Evolutionary conservation across 2,329 filamentous ascomycete species (phyloP).

Genomic region (Cladosporium cucumerinum): DNA sequence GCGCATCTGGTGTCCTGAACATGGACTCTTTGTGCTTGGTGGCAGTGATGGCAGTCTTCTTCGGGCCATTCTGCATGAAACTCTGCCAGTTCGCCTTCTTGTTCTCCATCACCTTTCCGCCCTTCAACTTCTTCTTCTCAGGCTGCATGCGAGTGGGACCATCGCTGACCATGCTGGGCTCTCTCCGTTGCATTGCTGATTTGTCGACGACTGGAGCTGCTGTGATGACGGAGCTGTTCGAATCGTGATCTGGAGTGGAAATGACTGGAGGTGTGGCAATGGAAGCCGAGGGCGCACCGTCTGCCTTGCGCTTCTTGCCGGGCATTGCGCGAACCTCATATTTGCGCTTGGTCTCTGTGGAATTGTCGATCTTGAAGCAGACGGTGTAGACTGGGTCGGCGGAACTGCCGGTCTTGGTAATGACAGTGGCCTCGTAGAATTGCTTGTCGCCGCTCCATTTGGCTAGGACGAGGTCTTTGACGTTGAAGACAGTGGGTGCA

Average conservation of each 20-base stretch:
- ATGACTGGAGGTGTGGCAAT: slow-evolving; percentile 39
- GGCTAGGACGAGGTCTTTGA: slow-evolving; percentile 86
- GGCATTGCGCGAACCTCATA: slow-evolving; percentile 76
- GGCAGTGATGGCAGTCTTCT: slow-evolving; percentile 27
- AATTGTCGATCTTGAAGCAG: slow-evolving; percentile 85
- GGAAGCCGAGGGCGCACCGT: slow-evolving; percentile 59
- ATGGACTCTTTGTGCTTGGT: slow-evolving; percentile 31
- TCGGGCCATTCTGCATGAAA: slow-evolving; percentile 68
- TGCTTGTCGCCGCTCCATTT: slow-evolving; percentile 90
- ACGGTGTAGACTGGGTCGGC: slow-evolving; percentile 89
- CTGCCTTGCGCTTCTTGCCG: slow-evolving; percentile 67
- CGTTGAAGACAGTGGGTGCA: slow-evolving; percentile 61
- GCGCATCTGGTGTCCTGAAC: slow-evolving; percentile 69
- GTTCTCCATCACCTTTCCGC: slow-evolving; percentile 85
- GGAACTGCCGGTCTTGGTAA: slow-evolving; percentile 88
- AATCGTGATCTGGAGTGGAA: slow-evolving; percentile 34
- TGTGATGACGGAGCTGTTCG: slow-evolving; percentile 57
- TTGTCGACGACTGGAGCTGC: slow-evolving; percentile 65
- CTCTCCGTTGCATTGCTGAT: slow-evolving; percentile 59
- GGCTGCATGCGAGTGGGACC: slow-evolving; percentile 44
- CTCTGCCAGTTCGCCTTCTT: slow-evolving; percentile 94
- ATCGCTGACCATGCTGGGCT: slow-evolving; percentile 61
- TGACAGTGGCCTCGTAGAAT: slow-evolving; percentile 91
- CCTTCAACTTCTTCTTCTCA: slow-evolving; percentile 75
- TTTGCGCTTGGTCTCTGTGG: slow-evolving; percentile 72